Evolutionary conservation across 164 flowering plant genomes (phyloP).

Genomic region (Chimonanthus praecox): DNA sequence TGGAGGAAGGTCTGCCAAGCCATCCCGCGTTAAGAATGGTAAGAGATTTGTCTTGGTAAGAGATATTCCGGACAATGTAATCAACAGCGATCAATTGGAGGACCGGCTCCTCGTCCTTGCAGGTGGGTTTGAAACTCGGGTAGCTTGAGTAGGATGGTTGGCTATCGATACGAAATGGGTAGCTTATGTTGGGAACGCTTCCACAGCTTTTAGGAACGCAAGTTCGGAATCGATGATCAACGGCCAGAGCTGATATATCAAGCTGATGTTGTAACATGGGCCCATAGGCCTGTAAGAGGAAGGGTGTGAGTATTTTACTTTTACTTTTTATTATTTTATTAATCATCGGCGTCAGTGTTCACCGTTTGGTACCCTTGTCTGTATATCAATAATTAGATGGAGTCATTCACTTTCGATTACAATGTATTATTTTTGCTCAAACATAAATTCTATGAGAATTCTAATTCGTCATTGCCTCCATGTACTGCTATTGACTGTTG

Average conservation of each 20-base stretch:
- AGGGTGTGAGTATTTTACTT: too few relatives aligned
- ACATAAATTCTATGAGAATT: too few relatives aligned
- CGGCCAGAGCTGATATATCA: slow-evolving; percentile 8
- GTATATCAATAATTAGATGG: too few relatives aligned
- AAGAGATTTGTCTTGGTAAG: slow-evolving; percentile 28
- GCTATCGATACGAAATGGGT: slow-evolving; percentile 43
- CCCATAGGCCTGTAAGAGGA: too few relatives aligned
- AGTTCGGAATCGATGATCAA: slow-evolving; percentile 23
- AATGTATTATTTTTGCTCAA: too few relatives aligned
- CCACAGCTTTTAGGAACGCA: slow-evolving; percentile 49
- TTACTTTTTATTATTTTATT: too few relatives aligned
- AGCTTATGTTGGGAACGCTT: slow-evolving; percentile 32
- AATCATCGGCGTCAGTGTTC: too few relatives aligned
- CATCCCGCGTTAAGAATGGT: slow-evolving; percentile 17
- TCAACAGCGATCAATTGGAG: slow-evolving; percentile 27
- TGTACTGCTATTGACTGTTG: too few relatives aligned
- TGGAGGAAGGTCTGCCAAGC: slow-evolving; percentile 26
- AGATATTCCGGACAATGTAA: slow-evolving; percentile 35
- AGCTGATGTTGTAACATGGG: too few relatives aligned
- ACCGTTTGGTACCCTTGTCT: too few relatives aligned
- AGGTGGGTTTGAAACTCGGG: slow-evolving; percentile 33
- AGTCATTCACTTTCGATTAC: too few relatives aligned
- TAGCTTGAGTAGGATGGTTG: slow-evolving; percentile 48
- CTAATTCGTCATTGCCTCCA: too few relatives aligned
- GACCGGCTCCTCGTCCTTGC: slow-evolving; percentile 26